A percentile compares a stretch with the other conserved stretches of the same genome.
phyloP scores from a whole-genome alignment of 441 rosid species.

The Pelargonium myrrhifolium region DNA sequence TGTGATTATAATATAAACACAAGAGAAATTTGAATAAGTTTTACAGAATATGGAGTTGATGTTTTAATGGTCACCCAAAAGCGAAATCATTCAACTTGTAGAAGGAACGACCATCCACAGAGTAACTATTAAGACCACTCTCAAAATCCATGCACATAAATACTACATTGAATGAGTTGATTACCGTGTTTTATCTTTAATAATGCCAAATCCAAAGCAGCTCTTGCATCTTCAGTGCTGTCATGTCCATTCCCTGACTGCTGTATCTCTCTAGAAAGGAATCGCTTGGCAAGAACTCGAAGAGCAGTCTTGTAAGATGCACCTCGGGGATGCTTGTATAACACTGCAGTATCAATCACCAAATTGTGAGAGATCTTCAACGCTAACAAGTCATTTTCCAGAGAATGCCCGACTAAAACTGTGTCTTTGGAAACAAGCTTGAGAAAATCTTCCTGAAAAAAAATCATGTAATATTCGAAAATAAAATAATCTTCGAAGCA shows the following conservation, averaged over 20 bases:
- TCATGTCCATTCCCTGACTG: slow-evolving; percentile 76
- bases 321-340: slow-evolving; percentile 79
- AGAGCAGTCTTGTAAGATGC: slow-evolving; percentile 80
- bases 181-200: slow-evolving; percentile 76
- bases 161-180: slow-evolving; percentile 11
- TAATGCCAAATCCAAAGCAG: slow-evolving; percentile 82
- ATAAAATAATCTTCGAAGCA: slow-evolving; percentile 9
- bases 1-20: background rate
- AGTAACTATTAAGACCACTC: background rate
- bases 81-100: background rate
- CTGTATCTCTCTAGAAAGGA: slow-evolving; percentile 81
- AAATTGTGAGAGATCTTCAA: slow-evolving; percentile 68
- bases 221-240: slow-evolving; percentile 86
- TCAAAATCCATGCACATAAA: background rate
- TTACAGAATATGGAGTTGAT: background rate
- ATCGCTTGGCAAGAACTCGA: slow-evolving; percentile 71
- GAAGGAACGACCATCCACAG: background rate
- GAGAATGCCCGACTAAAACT: slow-evolving; percentile 82
- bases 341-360: slow-evolving; percentile 88
- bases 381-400: slow-evolving; percentile 88
- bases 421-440: slow-evolving; percentile 81
- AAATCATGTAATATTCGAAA: slow-evolving; percentile 13
- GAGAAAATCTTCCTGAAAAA: slow-evolving; percentile 71
- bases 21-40: background rate
- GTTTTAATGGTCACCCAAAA: background rate